Evolutionary conservation across 257 asterid species (phyloP), one percentile per base, ranked within the genome.

Genomic region (Knoxia roxburghii): DNA sequence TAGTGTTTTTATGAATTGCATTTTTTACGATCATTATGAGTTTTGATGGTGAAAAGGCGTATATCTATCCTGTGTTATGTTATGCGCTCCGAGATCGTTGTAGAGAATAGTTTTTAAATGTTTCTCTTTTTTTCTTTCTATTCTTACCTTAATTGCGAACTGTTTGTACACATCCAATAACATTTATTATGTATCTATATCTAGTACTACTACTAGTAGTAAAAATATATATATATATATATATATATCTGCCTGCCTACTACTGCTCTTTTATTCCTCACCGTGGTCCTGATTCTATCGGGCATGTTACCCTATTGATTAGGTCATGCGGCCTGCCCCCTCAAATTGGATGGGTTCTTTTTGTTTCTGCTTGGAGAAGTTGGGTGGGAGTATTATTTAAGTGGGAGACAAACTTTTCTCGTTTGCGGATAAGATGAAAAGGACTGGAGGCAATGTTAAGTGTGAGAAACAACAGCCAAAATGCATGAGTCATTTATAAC

Each of bases 31-130:
- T 65, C 68, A 70, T 51, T 75, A 43, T 74, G 23, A 67, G 71
- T 72, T 63, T 65, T 73, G 73, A 67, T 76, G 78, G 76, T 43
- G 77, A 75, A 20, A 68, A 40, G 17, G 73, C 56, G 37, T 45
- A 67, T 73, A 50, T 61, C 63, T 51, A 24, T 65, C 69, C 27
- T n/a, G n/a, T n/a, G n/a, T n/a, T n/a, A n/a, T 73, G 64, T 50
- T 41, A 15, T 61, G 24, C 48, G 59, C 41, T 4, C 9, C 43
- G 58, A 48, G 9, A 67, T 52, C 51, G 39, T 67, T 67, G 52
- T 67, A 35, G 62, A 35, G 62, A 24, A 35, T 67, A 52, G 58
- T 67, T 35, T 33, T n/a, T n/a, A n/a, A 37, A 21, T 33, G 21
- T 37, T 57, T 72, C 67, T 39, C 41, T 26, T 46, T 55, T 37